Evolutionary conservation across 441 rosid genomes (phyloP).

Genomic region (Syzygium malaccense): DNA sequence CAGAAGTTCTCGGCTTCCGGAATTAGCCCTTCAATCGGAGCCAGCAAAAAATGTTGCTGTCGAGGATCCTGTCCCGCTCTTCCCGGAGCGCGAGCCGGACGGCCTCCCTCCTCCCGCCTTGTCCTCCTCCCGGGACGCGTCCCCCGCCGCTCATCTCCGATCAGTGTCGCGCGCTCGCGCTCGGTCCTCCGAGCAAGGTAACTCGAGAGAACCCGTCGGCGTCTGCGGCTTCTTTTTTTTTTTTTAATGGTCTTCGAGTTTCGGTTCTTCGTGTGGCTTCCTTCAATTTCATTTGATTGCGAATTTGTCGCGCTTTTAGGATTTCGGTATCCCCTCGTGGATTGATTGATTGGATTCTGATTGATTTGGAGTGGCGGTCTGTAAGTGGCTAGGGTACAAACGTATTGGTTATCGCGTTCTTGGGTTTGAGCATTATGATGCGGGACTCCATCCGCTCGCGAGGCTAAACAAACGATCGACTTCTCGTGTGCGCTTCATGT

Average conservation of each 20-base stretch:
- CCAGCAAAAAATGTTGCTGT: slow-evolving; percentile 24
- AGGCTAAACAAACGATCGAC: neutral
- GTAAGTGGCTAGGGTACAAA: neutral
- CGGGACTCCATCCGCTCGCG: neutral
- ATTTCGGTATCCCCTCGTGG: neutral
- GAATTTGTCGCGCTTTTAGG: neutral
- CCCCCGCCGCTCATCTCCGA: slow-evolving; percentile 25
- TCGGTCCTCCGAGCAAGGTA: slow-evolving; percentile 38
- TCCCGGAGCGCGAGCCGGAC: slow-evolving; percentile 39
- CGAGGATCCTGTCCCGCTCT: slow-evolving; percentile 42
- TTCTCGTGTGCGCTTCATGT: neutral
- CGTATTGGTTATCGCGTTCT: neutral
- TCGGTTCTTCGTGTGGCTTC: neutral
- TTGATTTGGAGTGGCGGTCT: neutral
- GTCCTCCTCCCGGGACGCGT: slow-evolving; percentile 27
- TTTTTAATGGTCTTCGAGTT: slow-evolving; percentile 3
- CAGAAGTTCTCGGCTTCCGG: neutral
- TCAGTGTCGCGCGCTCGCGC: slow-evolving; percentile 28
- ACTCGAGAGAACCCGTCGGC: neutral
- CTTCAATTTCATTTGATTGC: neutral
- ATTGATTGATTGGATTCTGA: neutral
- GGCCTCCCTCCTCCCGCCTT: slow-evolving; percentile 32
- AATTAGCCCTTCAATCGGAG: neutral
- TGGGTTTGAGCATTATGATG: neutral
- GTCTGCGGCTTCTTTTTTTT: neutral